Evolutionary conservation across 2,329 filamentous ascomycete genomes (phyloP).

Genomic region (Mollisia scopiformis): DNA sequence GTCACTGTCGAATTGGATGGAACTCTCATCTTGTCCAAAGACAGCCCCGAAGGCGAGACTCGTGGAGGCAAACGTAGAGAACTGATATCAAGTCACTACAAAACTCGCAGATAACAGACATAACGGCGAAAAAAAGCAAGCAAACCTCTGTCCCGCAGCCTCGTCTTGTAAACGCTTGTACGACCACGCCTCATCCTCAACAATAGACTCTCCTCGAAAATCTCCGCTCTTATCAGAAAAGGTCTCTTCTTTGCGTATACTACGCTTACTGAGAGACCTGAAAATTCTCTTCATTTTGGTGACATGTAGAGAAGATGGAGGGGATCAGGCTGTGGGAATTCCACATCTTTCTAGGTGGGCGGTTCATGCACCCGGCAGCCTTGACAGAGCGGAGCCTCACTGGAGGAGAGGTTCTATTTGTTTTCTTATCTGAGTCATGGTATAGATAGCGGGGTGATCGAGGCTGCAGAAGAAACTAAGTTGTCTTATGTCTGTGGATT

Average conservation of each 20-base stretch:
- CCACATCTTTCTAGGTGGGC: too few relatives aligned
- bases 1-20: background rate
- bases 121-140: background rate
- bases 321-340: background rate
- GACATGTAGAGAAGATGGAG: background rate
- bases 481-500: too few relatives aligned
- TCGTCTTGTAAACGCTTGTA: background rate
- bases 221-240: background rate
- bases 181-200: background rate
- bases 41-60: background rate
- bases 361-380: too few relatives aligned
- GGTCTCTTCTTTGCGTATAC: background rate
- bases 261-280: background rate
- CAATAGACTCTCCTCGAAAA: background rate
- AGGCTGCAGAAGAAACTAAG: too few relatives aligned
- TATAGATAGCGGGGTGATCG: too few relatives aligned
- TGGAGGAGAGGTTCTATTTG: too few relatives aligned
- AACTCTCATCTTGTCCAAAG: background rate
- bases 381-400: too few relatives aligned
- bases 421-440: too few relatives aligned
- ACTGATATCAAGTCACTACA: background rate
- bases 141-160: background rate
- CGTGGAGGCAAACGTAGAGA: background rate
- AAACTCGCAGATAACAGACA: background rate
- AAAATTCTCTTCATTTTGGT: conserved; percentile 1